Evolutionary conservation across 2,329 filamentous ascomycete genomes (phyloP), one percentile per base, ranked within the genome.

Genomic region (Trichoderma harzianum): DNA sequence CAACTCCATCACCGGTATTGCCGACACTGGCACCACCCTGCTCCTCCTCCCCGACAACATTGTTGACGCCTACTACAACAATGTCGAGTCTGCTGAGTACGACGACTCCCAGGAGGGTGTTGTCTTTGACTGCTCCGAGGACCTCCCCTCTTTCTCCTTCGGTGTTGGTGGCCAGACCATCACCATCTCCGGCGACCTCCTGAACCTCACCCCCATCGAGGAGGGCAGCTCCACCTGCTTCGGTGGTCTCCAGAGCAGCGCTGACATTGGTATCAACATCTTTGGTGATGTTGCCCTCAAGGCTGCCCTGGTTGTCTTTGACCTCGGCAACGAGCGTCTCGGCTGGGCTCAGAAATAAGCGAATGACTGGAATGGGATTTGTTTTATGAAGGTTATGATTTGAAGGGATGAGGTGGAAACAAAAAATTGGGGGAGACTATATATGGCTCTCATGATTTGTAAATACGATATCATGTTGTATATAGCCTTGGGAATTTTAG

Each of bases 241-340:
- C 74, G 90, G 90, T 73, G 90, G 90, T 75, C 82, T 93, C 21
- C 91, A 93, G 82, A 84, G 86, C 61, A 89, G 87, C 69, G 82
- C 84, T 24, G 71, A 28, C 18, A 69, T 72, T 16, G 73, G 73
- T 67, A 83, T 85, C 32, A 87, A 90, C 80, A 91, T 93, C 77
- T 89, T 87, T 76, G 87, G 87, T 18, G 87, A 89, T 75, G 83
- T 89, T 73, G 86, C 89, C 76, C 87, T 89, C 81, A 89, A 89
- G 81, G 85, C 86, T 53, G 85, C 88, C 74, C 87, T 88, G 74
- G 85, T 88, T 21, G 86, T 84, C 24, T 88, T 88, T 77, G 85
- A 88, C 75, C 83, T 81, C 39, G 86, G 86, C 62, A 87, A 88
- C 78, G 85, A 82, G 77, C 82, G 84, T 2, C 78, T 88, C n/a